Evolutionary conservation across 2,329 filamentous ascomycete genomes (phyloP).

Genomic region (Rachicladosporium sp.): DNA sequence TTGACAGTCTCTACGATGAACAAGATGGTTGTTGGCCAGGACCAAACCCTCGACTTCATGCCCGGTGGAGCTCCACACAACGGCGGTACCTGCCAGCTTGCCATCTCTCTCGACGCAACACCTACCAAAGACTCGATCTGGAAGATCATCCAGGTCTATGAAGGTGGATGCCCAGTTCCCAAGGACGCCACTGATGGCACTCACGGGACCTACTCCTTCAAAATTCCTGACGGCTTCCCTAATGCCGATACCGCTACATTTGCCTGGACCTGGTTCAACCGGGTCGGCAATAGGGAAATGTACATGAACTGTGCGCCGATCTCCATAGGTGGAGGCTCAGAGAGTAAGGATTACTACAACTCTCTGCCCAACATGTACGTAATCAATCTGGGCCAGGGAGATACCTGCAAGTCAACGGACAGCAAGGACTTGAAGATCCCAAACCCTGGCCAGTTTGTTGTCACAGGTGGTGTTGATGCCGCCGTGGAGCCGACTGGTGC

Average conservation of each 20-base stretch:
- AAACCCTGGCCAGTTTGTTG: slow-evolving; percentile 39
- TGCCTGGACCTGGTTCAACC: slow-evolving; percentile 83
- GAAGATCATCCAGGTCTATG: slow-evolving; percentile 80
- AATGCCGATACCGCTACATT: slow-evolving; percentile 58
- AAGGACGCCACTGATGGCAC: slow-evolving; percentile 42
- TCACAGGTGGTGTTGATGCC: slow-evolving; percentile 1
- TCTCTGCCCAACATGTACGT: slow-evolving; percentile 58
- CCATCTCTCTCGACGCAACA: slow-evolving; percentile 60
- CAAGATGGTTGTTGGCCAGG: slow-evolving; percentile 49
- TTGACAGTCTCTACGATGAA: slow-evolving; percentile 41
- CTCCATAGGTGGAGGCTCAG: slow-evolving; percentile 41
- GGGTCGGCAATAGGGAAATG: slow-evolving; percentile 80
- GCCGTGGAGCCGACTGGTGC: slow-evolving; percentile 9
- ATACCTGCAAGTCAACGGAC: slow-evolving; percentile 51
- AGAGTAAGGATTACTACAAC: slow-evolving; percentile 37
- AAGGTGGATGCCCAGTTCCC: slow-evolving; percentile 66
- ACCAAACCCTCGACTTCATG: slow-evolving; percentile 50
- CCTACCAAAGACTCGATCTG: slow-evolving; percentile 57
- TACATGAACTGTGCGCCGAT: slow-evolving; percentile 92
- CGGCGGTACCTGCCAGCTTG: slow-evolving; percentile 82
- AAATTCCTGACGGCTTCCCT: slow-evolving; percentile 58
- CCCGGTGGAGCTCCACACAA: slow-evolving; percentile 66
- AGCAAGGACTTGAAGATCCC: slow-evolving; percentile 45
- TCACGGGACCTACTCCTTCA: slow-evolving; percentile 41
- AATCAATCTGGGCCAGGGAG: slow-evolving; percentile 46